Base-by-base conservation (phyloP, 2,329 filamentous ascomycete species). In the Diaporthe velutina region DNA sequence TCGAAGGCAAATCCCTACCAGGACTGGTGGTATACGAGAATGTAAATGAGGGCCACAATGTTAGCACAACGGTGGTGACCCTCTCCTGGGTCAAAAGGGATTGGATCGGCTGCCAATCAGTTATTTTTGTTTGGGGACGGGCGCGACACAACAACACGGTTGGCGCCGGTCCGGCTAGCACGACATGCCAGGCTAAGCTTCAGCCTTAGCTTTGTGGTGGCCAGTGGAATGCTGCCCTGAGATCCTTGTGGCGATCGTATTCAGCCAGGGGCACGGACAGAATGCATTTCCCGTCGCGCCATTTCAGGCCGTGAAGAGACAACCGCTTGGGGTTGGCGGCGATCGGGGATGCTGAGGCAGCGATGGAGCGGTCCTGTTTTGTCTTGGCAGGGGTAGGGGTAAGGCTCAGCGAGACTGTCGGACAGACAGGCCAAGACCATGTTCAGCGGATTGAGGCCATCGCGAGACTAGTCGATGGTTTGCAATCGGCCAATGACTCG, bases 191-290 rank as follows among this genome's bases (percentile, higher is more conserved):
- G 61, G 61, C 61, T 52, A 68, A 54, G 64, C 64, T 68, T 68
- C 64, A 68, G 64, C 64, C 64, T 54, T 68, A 40, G 64, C 64
- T 68, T 22, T 68, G 64, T 19, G 33, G 33, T 54, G 61, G 33
- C 9, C 5, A n/a, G 19, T 67, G 61, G 61, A 67, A 67, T 54
- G 64, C 3, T 35, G 61, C 61, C 10, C 15, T 30, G 9, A n/a
- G 48, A 68, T 68, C 64, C 64, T 54, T 52, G 48, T 40, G 64
- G 30, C 64, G 64, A 68, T 68, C 64, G 64, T 54, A 40, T 68
- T 19, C 35, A 54, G 33, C 50, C 45, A 52, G 33, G 64, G 48
- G n/a, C 33, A 48, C 40, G 19, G 60, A 48, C 60, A 67, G 25
- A 38, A 12, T 52, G 30, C 45, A 52, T 38, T 38, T 38, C 6